Evolutionary conservation across 192 early-diverging fungal genomes (phyloP).

Genomic region (Backusella morwellensis): DNA sequence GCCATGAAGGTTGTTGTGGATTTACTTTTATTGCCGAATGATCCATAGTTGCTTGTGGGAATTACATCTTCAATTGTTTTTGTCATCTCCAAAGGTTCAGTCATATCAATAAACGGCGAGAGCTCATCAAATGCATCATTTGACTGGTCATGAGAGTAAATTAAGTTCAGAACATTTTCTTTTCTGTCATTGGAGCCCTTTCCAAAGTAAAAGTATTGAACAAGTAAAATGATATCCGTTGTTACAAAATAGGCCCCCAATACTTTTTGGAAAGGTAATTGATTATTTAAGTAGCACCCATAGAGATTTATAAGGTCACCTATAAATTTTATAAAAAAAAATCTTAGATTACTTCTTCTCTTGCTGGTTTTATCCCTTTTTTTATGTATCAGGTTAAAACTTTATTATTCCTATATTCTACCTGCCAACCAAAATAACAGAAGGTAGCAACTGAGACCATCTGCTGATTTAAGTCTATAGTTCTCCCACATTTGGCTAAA

Average conservation of each 20-base stretch:
- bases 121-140: conserved; percentile 3
- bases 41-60: not conserved
- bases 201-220: conserved; percentile 22
- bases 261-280: conserved; percentile 62
- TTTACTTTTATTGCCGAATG: conserved; percentile 7
- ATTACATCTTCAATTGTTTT: not conserved
- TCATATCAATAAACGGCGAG: not conserved
- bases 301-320: conserved; percentile 70
- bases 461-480: conserved; percentile 42
- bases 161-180: not conserved
- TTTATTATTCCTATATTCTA: conserved; percentile 8
- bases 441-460: conserved; percentile 52
- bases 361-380: not conserved
- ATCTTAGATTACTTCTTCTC: not conserved
- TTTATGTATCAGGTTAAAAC: not conserved
- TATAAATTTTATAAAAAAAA: conserved; percentile 3
- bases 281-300: conserved; percentile 65
- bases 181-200: not conserved
- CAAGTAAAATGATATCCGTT: conserved; percentile 16
- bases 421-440: conserved; percentile 59
- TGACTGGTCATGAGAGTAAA: conserved; percentile 4
- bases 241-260: conserved; percentile 20
- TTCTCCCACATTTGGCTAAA: conserved; percentile 51
- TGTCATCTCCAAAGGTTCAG: not conserved
- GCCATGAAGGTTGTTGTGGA: conserved; percentile 3